Conservation (phyloP, 2,329 filamentous ascomycete species). For the Alternaria gansuensis region DNA sequence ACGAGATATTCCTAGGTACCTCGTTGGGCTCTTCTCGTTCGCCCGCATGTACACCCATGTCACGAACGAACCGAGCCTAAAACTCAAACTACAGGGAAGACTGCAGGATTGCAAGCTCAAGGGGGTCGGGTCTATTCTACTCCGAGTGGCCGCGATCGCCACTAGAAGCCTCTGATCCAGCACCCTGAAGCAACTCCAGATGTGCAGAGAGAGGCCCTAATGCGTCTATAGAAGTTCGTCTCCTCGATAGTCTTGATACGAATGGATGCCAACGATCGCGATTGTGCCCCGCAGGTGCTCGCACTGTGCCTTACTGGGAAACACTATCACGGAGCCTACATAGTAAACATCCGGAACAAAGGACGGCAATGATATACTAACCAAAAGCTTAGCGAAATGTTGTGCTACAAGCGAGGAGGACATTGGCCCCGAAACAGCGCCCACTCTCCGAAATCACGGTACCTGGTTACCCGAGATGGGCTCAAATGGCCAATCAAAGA, state of each 20-base stretch:
- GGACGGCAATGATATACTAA: neutral
- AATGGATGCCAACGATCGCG: neutral
- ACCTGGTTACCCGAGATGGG: constrained; percentile 4
- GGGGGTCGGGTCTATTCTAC: neutral
- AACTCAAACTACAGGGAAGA: constrained; percentile 7
- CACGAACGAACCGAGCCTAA: constrained; percentile 10
- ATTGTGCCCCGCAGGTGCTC: neutral
- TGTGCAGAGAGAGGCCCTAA: neutral
- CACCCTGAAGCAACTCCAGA: neutral
- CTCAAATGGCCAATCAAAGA: neutral
- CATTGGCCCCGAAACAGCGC: constrained; percentile 2
- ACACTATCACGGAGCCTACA: neutral
- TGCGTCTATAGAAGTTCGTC: neutral
- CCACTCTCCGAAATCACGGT: constrained; percentile 10
- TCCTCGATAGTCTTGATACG: neutral
- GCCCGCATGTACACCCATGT: neutral
- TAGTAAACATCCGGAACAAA: neutral
- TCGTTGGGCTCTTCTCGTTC: neutral
- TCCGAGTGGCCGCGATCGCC: neutral
- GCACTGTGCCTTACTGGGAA: neutral
- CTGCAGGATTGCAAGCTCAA: constrained; percentile 2
- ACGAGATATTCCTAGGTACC: neutral
- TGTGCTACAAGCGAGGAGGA: constrained; percentile 4
- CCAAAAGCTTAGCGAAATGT: neutral
- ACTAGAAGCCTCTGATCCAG: neutral